phyloP scores from a whole-genome alignment of 495 filamentous ascomycete species.

The Platismatia glauca region DNA sequence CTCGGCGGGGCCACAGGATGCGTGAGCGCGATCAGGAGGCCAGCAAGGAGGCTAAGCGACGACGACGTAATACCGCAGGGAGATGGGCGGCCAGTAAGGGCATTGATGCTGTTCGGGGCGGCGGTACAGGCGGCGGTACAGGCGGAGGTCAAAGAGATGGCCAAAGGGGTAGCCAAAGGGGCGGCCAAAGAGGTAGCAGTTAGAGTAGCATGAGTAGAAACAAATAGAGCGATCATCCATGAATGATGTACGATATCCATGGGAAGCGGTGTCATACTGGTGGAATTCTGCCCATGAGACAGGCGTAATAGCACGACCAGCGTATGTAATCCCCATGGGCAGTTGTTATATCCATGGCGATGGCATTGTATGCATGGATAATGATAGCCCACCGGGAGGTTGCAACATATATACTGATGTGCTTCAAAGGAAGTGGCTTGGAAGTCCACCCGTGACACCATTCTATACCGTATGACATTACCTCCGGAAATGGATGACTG shows the following conservation, averaged over 20 bases:
- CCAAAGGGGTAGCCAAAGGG: too few species aligned
- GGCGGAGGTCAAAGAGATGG: too few species aligned
- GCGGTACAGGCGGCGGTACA: too few species aligned
- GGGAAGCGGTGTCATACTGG: background rate
- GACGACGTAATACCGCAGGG: too few species aligned
- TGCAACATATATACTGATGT: too few species aligned
- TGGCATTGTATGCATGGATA: too few species aligned
- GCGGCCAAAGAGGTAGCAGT: too few species aligned
- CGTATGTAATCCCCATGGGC: background rate
- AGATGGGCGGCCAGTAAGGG: background rate
- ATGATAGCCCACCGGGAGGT: too few species aligned
- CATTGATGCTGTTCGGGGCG: background rate
- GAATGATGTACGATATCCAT: background rate
- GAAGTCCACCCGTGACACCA: too few species aligned
- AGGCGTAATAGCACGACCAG: background rate
- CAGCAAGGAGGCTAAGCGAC: background rate
- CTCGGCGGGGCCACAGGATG: background rate
- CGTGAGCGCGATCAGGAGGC: background rate
- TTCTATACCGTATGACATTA: too few species aligned
- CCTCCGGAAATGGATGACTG: too few species aligned
- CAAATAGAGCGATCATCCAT: background rate
- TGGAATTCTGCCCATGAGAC: background rate
- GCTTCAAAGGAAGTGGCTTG: too few species aligned
- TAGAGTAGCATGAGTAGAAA: background rate
- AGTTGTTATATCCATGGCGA: background rate